Percentiles rank a stretch among this genome's conserved stretches.
Evolutionary conservation across 129 eudicot genomes (phyloP).

Genomic region (Artemisia argyi): DNA sequence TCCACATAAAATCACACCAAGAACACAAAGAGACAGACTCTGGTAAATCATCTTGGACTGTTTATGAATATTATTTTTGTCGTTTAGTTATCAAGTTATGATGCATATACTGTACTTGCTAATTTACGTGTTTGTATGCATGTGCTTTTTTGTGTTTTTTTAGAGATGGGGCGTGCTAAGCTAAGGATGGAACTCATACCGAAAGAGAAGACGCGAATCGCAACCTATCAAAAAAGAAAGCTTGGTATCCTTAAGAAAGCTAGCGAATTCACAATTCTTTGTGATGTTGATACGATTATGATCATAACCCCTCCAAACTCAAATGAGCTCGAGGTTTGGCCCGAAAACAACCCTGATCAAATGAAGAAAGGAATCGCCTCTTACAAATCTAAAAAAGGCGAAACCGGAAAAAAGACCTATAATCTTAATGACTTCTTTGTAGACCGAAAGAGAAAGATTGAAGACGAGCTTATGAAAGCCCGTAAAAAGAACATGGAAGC

Average conservation of each 20-base stretch:
- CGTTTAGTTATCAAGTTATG: too few relatives aligned
- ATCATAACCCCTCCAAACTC: slow-evolving; percentile 47
- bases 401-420: slow-evolving; percentile 30
- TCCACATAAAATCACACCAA: too few relatives aligned
- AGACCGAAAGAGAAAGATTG: slow-evolving; percentile 50
- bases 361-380: slow-evolving; percentile 28
- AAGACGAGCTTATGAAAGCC: slow-evolving; percentile 49
- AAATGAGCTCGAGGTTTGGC: slow-evolving; percentile 39
- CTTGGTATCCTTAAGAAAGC: slow-evolving; percentile 51
- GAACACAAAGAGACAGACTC: too few relatives aligned
- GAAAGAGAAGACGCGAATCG: slow-evolving; percentile 48
- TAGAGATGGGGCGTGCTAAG: slow-evolving; percentile 35
- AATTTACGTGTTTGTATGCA: background rate
- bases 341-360: slow-evolving; percentile 29
- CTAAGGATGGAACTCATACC: slow-evolving; percentile 47
- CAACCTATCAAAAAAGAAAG: slow-evolving; percentile 53
- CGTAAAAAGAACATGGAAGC: slow-evolving; percentile 46
- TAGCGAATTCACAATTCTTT: slow-evolving; percentile 49
- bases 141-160: background rate
- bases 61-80: too few relatives aligned
- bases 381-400: slow-evolving; percentile 37
- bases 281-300: slow-evolving; percentile 45
- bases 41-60: too few relatives aligned
- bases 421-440: slow-evolving; percentile 40
- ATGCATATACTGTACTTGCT: too few relatives aligned